Evolutionary conservation across 495 filamentous ascomycete species (phyloP), one percentile per base, ranked within the genome.

Genomic region (Talaromyces thailandensis): DNA sequence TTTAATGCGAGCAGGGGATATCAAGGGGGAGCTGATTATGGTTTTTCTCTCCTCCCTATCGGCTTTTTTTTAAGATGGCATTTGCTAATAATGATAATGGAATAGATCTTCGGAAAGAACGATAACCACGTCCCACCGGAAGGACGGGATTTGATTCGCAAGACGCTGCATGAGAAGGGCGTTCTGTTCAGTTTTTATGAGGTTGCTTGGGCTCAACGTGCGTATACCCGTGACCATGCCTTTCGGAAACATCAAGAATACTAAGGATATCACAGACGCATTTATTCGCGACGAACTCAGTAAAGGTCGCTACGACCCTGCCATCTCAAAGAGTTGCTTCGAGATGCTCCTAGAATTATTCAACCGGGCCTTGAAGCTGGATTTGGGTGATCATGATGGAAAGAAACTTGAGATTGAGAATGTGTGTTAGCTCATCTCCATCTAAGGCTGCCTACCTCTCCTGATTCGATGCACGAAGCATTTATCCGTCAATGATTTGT

Each of bases 211-310:
- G 91, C 93, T 23, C 93, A 98, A 70, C 93, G 86, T 86, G 71
- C 69, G 84, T 82, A 61, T 51, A 1, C 6, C 5, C 52, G 18
- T 40, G 11, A 23, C 23, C 14, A 51, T 23, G 16, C 56, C 3
- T 11, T 48, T n/a, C 29, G 9, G 9, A 4, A 57, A 55, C 16
- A 1, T 12, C 52, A 59, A 58, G 51, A 23, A 18, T 45, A 55
- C 5, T 18, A 64, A 31, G 40, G 37, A 60, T 7, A 58, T 32
- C 43, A 21, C 57, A 82, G 81, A 95, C 78, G 91, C 92, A 0
- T 98, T 98, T 67, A 96, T 98, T 69, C 84, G 93, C n/a, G 93
- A 96, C 69, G 93, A 98, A 75, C 78, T 93, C 52, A 92, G 87
- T 69, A 98, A 96, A 76, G 92, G 92, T 5, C 82, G 93, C 12